Base-by-base conservation (phyloP, 495 filamentous ascomycete genomes). In the Amphirosellinia nigrospora region DNA sequence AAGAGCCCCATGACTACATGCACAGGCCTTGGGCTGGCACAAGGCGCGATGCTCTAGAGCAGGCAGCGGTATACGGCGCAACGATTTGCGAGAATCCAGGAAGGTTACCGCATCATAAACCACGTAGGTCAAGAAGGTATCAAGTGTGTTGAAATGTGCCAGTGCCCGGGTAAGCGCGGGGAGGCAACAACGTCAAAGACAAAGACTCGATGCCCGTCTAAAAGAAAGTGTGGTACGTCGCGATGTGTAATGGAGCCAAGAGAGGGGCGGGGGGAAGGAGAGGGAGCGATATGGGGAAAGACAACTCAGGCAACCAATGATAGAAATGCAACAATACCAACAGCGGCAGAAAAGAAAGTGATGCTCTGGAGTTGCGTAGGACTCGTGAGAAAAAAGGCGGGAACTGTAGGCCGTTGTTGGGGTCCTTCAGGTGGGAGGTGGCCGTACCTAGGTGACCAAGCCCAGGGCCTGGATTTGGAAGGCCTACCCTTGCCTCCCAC, bases 1-100 rank as follows among this genome's bases (percentile, higher is more conserved):
- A 78, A 75, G 67, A 80, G 73, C 28, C 74, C 74, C 78, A 77
- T 78, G n/a, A 61, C 67, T 63, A 36, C 7, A 16, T 59, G 26
- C 34, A 65, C 26, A 15, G 53, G 11, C 55, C 61, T 26, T 21
- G 70, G 58, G 59, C 52, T 46, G 56, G 32, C 60, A 61, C 45
- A 36, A 21, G 52, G 60, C 61, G 64, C 59, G 39, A 43, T 21
- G 64, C 7, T 67, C 13, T 53, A 7, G 26, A 23, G n/a, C 21
- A 41, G 28, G 4, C 16, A 2, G 26, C 41, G 1, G 64, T 55
- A 69, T 69, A 63, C 43, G 48, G 21, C 21, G 11, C 55, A 32
- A n/a, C 8, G n/a, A 21, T 16, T n/a, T 34, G 13, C 23, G 1
- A 41, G 41, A 48, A 48, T n/a, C 7, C n/a, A 16, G 28, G 16